Base-by-base conservation (phyloP, 495 filamentous ascomycete genomes). In the Bacidia gigantensis region DNA sequence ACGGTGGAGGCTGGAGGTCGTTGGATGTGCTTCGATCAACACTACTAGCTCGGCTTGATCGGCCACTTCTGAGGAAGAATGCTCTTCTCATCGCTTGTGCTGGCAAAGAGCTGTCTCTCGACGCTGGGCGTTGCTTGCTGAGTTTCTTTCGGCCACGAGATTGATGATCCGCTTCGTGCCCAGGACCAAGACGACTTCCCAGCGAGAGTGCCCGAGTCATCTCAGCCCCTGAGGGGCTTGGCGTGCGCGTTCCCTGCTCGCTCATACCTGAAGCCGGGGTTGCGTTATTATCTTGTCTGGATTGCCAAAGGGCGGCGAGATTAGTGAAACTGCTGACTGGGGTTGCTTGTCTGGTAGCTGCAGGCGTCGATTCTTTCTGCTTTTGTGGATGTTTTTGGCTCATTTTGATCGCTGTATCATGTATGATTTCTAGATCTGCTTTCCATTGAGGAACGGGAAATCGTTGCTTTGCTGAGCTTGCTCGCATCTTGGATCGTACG, bases 371-470 rank as follows among this genome's bases (percentile, higher is more conserved):
- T 38, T 32, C 25, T 20, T 50, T 50, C 11, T 24, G n/a, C 18
- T n/a, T 38, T 10, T 7, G 10, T 3, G 26, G 45, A 12, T 53
- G 25, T 45, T 58, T 61, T 32, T 56, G 56, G 38, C 43, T 58
- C n/a, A 58, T 41, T 32, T 50, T 54, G 47, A 77, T 72, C 1
- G 74, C 71, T 7, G 74, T 77, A 17, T 71, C 69, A 59, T 83
- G 77, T 11, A 83, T 67, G 25, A 75, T 75, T 38, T 81, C 80
- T 32, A 83, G 56, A 58, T 79, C 74, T 57, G 80, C 74, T 32
- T 81, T 64, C 80, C 80, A 83, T 52, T 82, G 79, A 1, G 76
- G 78, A 21, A 83, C 82, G 7, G 84, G 84, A 66, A 87, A 89
- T 7, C 84, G 76, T 57, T 89, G 84, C 58, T 81, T 80, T 2